phyloP scores from a whole-genome alignment of 768 basidiomycete species.

The Suillus placidus region DNA sequence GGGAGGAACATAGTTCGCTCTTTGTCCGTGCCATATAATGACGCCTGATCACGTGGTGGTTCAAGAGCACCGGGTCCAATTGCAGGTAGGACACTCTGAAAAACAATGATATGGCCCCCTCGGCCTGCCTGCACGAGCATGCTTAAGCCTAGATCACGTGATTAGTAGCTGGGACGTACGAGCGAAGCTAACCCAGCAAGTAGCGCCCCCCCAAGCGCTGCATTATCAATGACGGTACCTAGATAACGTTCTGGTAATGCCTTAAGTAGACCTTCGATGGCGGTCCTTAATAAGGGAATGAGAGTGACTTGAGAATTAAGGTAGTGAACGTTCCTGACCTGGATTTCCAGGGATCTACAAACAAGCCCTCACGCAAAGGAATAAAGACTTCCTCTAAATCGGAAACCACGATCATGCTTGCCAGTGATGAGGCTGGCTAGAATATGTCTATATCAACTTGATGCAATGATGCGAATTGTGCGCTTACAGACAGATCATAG shows the following conservation, averaged over 20 bases:
- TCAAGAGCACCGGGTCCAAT: constrained; percentile 73
- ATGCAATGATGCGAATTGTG: constrained; percentile 14
- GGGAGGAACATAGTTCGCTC: constrained; percentile 81
- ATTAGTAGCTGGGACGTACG: constrained; percentile 45
- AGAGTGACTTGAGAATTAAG: not conserved
- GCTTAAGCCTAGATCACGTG: constrained; percentile 5
- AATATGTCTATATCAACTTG: constrained; percentile 23
- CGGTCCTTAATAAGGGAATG: constrained; percentile 42
- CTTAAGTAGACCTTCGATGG: constrained; percentile 68
- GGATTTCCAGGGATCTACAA: constrained; percentile 73
- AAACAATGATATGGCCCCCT: constrained; percentile 79
- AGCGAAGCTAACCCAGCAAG: constrained; percentile 71
- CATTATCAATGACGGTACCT: constrained; percentile 48
- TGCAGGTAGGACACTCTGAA: constrained; percentile 69
- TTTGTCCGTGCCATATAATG: constrained; percentile 81
- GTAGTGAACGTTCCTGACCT: constrained; percentile 49
- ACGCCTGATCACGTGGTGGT: constrained; percentile 58
- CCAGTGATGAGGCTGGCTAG: constrained; percentile 46
- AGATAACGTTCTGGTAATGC: constrained; percentile 65
- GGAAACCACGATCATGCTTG: constrained; percentile 76
- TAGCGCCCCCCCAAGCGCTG: constrained; percentile 80
- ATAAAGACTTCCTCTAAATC: constrained; percentile 94
- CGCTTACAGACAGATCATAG: constrained; percentile 81
- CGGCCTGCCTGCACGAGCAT: constrained; percentile 49
- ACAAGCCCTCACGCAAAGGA: constrained; percentile 71